A percentile compares a stretch with the other conserved stretches of the same genome.
Conservation (phyloP, 2,329 filamentous ascomycete species). For the Rutstroemia sp. region DNA sequence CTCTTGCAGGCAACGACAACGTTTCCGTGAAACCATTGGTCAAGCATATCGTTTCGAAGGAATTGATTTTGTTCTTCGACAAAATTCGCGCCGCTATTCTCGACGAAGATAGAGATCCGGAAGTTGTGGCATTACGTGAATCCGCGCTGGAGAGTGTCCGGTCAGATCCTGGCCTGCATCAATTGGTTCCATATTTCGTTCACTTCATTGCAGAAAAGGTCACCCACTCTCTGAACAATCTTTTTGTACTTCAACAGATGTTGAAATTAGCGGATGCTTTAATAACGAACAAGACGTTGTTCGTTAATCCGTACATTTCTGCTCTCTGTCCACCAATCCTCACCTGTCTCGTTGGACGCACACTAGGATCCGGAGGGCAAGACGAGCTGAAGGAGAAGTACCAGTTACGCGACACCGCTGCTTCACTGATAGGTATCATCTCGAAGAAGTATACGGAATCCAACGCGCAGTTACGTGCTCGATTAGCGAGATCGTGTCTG, state of each 20-base stretch:
- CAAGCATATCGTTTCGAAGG: conserved; percentile 93
- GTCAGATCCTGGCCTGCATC: conserved; percentile 87
- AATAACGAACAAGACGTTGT: conserved; percentile 75
- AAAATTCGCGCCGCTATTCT: conserved; percentile 86
- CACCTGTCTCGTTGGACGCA: conserved; percentile 82
- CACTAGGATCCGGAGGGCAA: conserved; percentile 44
- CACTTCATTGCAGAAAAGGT: conserved; percentile 95
- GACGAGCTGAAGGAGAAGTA: conserved; percentile 59
- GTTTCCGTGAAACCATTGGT: conserved; percentile 81
- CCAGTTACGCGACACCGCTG: conserved; percentile 74
- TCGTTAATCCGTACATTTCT: conserved; percentile 55
- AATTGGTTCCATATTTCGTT: conserved; percentile 92
- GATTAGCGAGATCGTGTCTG: conserved; percentile 86
- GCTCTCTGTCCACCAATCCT: conserved; percentile 77
- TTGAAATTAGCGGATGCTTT: conserved; percentile 84
- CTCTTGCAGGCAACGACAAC: conserved; percentile 76
- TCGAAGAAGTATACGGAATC: conserved; percentile 73
- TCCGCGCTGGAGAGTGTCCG: conserved; percentile 80
- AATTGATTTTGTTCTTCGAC: conserved; percentile 94
- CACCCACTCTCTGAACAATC: conserved; percentile 84
- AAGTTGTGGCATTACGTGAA: conserved; percentile 62
- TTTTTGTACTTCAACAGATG: conserved; percentile 84
- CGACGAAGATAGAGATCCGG: conserved; percentile 79
- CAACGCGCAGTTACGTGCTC: conserved; percentile 76
- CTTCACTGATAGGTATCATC: conserved; percentile 72